These are phyloP conservation scores for Adansonia rubrostipa DNA, from an alignment of 441 rosid species.

Conservation along the genomic window DNA sequence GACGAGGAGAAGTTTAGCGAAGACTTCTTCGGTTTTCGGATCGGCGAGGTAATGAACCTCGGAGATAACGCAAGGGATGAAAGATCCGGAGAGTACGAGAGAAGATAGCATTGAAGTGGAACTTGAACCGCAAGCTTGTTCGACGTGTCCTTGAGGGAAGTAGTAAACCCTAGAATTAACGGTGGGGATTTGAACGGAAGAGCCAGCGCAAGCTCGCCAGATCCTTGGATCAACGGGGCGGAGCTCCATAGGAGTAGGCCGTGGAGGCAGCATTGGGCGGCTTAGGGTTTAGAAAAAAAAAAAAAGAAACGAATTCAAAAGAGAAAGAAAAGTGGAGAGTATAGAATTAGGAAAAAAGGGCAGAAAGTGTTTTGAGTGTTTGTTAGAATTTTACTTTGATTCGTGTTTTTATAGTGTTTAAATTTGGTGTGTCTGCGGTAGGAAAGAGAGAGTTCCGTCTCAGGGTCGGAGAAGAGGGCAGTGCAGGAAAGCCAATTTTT, in stretches of 20 bases:
- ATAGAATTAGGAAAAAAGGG: neutral
- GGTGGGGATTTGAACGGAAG: conserved; percentile 61
- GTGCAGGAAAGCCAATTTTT: neutral
- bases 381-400: neutral
- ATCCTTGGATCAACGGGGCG: conserved; percentile 54
- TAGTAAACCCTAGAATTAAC: conserved; percentile 74
- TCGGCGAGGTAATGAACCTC: conserved; percentile 68
- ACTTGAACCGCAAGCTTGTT: conserved; percentile 51
- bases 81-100: conserved; percentile 34
- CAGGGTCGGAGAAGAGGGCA: conserved; percentile 31
- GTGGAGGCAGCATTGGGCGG: conserved; percentile 37
- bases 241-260: conserved; percentile 19
- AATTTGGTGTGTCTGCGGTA: conserved; percentile 1
- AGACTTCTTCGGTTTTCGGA: conserved; percentile 77
- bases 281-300: conserved; percentile 33
- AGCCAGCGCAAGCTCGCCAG: conserved; percentile 86
- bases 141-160: conserved; percentile 87
- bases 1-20: conserved; percentile 49
- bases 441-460: conserved; percentile 32
- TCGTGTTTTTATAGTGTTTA: neutral
- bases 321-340: neutral
- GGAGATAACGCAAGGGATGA: conserved; percentile 54
- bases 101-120: conserved; percentile 26
- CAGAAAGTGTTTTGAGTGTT: neutral
- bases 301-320: neutral